phyloP scores from a whole-genome alignment of 257 asterid genomes.

The Anisodus tanguticus region DNA sequence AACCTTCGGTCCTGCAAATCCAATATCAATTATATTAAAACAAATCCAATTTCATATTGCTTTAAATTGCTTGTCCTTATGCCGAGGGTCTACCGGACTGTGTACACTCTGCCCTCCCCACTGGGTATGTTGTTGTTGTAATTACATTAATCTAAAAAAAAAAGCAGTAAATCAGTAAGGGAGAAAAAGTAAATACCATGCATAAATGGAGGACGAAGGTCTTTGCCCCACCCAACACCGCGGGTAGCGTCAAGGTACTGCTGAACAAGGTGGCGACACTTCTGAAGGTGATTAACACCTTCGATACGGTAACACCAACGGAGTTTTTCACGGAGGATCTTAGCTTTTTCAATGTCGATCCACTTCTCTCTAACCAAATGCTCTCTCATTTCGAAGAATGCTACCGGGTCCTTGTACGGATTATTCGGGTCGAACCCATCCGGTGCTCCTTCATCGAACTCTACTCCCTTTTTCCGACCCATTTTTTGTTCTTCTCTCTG shows the following conservation, averaged over 20 bases:
- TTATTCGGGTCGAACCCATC: conserved; percentile 85
- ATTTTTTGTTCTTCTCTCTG: conserved; percentile 41
- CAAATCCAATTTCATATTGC: too few species aligned
- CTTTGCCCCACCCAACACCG: conserved; percentile 97
- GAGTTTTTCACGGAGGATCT: conserved; percentile 83
- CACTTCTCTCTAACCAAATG: conserved; percentile 88
- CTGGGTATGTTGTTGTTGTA: too few species aligned
- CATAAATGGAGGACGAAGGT: conserved; percentile 76
- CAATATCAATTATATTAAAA: not conserved
- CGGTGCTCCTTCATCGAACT: conserved; percentile 84
- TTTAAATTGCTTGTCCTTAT: too few species aligned
- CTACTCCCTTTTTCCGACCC: conserved; percentile 87
- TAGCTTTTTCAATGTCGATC: conserved; percentile 97
- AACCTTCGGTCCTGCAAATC: conserved; percentile 33
- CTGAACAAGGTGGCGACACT: conserved; percentile 89
- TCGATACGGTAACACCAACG: conserved; percentile 94
- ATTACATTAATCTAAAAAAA: not conserved
- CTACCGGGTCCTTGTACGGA: conserved; percentile 95
- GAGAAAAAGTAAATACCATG: conserved; percentile 53
- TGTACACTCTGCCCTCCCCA: too few species aligned
- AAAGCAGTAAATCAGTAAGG: not conserved
- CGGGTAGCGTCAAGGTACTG: conserved; percentile 95
- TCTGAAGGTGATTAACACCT: conserved; percentile 89
- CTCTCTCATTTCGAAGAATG: conserved; percentile 92
- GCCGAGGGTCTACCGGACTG: too few species aligned